Percentiles rank a stretch among this genome's conserved stretches.
These are phyloP conservation scores for Baudoinia panamericana DNA, from an alignment of 495 filamentous ascomycete genomes.

Conservation along the genomic window DNA sequence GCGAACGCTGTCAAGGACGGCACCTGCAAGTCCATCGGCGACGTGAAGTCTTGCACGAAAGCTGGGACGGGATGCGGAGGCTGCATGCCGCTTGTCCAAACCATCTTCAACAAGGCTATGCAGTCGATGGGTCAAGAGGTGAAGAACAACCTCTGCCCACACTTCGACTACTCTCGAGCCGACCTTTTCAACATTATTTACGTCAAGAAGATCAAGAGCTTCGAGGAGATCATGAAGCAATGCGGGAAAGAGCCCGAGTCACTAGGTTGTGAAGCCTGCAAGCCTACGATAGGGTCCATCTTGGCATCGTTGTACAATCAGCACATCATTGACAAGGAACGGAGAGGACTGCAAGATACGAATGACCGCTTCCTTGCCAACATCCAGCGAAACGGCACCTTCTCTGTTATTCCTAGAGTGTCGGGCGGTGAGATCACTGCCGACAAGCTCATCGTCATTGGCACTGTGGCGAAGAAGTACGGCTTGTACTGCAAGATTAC, in stretches of 20 bases:
- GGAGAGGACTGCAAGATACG: slow-evolving; percentile 81
- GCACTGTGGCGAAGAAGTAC: slow-evolving; percentile 79
- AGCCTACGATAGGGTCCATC: slow-evolving; percentile 76
- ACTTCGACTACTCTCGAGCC: slow-evolving; percentile 75
- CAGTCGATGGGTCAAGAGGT: slow-evolving; percentile 80
- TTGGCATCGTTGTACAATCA: slow-evolving; percentile 75
- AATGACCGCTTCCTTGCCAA: slow-evolving; percentile 91
- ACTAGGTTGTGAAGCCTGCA: slow-evolving; percentile 85
- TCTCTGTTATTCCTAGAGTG: slow-evolving; percentile 77
- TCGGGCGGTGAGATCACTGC: slow-evolving; percentile 83
- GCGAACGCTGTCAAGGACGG: slow-evolving; percentile 54
- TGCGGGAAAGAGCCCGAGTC: slow-evolving; percentile 62
- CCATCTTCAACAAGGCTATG: slow-evolving; percentile 92
- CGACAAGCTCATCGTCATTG: slow-evolving; percentile 79
- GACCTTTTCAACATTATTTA: slow-evolving; percentile 86
- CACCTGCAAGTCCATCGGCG: slow-evolving; percentile 69
- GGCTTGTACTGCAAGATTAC: slow-evolving; percentile 90
- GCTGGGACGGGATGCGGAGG: slow-evolving; percentile 91
- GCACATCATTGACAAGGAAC: slow-evolving; percentile 63
- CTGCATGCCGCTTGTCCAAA: slow-evolving; percentile 83
- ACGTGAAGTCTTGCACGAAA: slow-evolving; percentile 89
- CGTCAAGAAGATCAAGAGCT: slow-evolving; percentile 63
- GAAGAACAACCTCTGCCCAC: slow-evolving; percentile 70
- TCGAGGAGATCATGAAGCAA: slow-evolving; percentile 69
- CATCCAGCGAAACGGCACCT: slow-evolving; percentile 89